Evolutionary conservation across 352 stramenopile genomes (phyloP).

Genomic region (Peronospora destructor): DNA sequence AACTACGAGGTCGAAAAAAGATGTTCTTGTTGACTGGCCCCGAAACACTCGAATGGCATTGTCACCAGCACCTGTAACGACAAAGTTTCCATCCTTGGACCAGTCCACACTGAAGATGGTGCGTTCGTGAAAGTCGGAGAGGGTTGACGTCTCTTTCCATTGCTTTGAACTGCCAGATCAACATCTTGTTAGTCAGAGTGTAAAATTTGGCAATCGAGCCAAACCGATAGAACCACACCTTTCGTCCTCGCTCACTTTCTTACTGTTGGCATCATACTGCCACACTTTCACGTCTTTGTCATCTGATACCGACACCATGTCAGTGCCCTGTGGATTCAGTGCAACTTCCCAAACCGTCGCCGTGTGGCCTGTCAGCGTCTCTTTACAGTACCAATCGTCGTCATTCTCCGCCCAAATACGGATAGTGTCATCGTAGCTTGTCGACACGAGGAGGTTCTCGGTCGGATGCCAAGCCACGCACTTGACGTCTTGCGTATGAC

Average conservation of each 20-base stretch:
- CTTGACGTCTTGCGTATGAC: constrained; percentile 96
- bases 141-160: constrained; percentile 77
- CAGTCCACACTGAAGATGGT: constrained; percentile 93
- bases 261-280: constrained; percentile 69
- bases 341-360: constrained; percentile 94
- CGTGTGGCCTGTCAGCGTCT: constrained; percentile 86
- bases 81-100: constrained; percentile 72
- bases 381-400: constrained; percentile 95
- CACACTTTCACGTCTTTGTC: constrained; percentile 92
- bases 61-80: constrained; percentile 88
- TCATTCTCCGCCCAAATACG: constrained; percentile 93
- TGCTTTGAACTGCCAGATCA: constrained; percentile 35
- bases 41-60: constrained; percentile 88
- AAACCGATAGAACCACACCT: constrained; percentile 17
- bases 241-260: constrained; percentile 40
- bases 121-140: constrained; percentile 83
- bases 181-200: not conserved
- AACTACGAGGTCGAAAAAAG: constrained; percentile 63
- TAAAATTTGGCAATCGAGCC: not conserved
- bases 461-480: constrained; percentile 90
- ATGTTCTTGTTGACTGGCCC: constrained; percentile 12
- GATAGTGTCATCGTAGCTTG: constrained; percentile 95
- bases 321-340: constrained; percentile 62
- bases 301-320: constrained; percentile 86
- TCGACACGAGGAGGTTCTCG: constrained; percentile 78